Evolutionary conservation across 2,329 filamentous ascomycete genomes (phyloP).

Genomic region (Talaromyces sp.): DNA sequence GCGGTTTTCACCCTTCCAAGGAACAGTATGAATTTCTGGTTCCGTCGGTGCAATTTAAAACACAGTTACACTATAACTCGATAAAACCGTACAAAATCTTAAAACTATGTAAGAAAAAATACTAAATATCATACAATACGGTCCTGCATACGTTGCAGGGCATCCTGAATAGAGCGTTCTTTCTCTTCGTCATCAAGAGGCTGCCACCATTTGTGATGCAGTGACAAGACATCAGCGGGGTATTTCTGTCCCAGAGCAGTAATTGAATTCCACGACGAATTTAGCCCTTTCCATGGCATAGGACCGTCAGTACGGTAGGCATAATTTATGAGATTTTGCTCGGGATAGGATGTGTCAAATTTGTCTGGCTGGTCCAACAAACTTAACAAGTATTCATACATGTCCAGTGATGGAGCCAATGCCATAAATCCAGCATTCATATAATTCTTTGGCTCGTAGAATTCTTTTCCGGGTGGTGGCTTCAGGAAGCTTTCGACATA

Average conservation of each 20-base stretch:
- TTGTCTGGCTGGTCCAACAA: neutral
- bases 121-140: too few relatives aligned
- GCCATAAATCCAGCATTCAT: neutral
- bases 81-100: too few relatives aligned
- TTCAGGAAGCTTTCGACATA: neutral
- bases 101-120: too few relatives aligned
- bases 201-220: constrained; percentile 15
- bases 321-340: constrained; percentile 14
- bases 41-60: too few relatives aligned
- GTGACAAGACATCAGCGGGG: constrained; percentile 3
- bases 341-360: neutral
- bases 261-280: neutral
- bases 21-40: too few relatives aligned
- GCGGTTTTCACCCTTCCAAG: too few relatives aligned
- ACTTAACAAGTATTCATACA: neutral
- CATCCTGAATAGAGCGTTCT: too few relatives aligned
- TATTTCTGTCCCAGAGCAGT: neutral
- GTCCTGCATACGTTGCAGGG: too few relatives aligned
- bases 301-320: constrained; percentile 13
- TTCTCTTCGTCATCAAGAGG: neutral
- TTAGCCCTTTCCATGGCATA: constrained; percentile 13
- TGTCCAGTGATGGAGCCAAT: neutral
- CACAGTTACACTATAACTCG: too few relatives aligned
- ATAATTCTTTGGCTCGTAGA: neutral
- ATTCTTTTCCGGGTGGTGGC: neutral